Evolutionary conservation across 768 basidiomycete genomes (phyloP), one percentile per base, ranked within the genome.

Genomic region (Clavaria fumosa): DNA sequence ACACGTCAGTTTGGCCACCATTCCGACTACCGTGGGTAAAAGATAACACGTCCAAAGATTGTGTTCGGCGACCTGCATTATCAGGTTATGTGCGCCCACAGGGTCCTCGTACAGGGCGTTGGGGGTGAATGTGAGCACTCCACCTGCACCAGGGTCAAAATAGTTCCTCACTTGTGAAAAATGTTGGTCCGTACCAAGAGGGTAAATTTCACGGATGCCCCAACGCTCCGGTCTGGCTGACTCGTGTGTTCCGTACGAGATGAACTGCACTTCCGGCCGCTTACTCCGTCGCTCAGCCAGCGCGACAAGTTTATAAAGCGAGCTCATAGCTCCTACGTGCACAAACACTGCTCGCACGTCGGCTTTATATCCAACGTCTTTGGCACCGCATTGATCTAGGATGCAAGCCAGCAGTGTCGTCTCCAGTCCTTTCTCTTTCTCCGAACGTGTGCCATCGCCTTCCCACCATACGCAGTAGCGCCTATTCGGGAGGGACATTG

Each of bases 31-130:
- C 37, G 67, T 62, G 5, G 83, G 80, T 5, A 75, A 49, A 17
- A 86, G 58, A 49, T 76, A 84, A 37, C 71, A 71, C 7, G 58
- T 57, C 80, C 81, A 86, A 12, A 77, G 48, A 17, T 73, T 75
- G 47, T 84, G 80, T 27, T 66, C 59, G 38, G 60, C 53, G 10
- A 79, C 53, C 46, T 69, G 59, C 15, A 51, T 55, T 28, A 85
- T 70, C 7, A 65, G 54, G 11, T 67, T 50, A 28, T 60, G 53
- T 7, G 71, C 53, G 10, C 62, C 69, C 23, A 62, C 36, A 4
- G 72, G 69, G 48, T 77, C 63, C 23, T 69, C 64, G 9, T 64
- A 43, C 33, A 85, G 61, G 14, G 71, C 76, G 37, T 58, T 58
- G 1, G 81, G 66, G 12, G 75, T 77, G 41, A 85, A 78, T 1